Base-by-base conservation (phyloP, 371 early-diverging fungal genomes). In the Mucor lusitanicus region DNA sequence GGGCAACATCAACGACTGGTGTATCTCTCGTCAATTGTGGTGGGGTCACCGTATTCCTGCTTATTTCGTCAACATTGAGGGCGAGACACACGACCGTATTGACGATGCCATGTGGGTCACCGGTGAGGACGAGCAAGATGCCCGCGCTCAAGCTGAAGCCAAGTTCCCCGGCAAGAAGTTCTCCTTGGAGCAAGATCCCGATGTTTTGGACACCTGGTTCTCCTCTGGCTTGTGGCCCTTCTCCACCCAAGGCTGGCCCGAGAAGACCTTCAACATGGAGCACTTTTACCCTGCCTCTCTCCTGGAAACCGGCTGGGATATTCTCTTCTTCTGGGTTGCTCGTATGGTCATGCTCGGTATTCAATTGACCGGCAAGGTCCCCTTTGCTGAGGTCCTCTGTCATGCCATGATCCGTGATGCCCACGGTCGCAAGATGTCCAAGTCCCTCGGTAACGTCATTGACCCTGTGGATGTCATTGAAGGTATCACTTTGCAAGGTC, bases 191-290 rank as follows among this genome's bases (percentile, higher is more conserved):
- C 80, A 80, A 85, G 99, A 99, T 81, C 94, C 92, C 25, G 99
- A 99, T 87, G 99, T 99, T 3, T 82, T 99, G 44, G 99, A 99
- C 78, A 99, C 99, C 7, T 99, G 99, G 99, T 99, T 99, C 85
- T 98, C 99, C 30, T 95, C 99, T 59, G 99, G 95, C 25, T 87
- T 99, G 69, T 99, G 99, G 99, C 99, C 99, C 19, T 99, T 99
- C 87, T 93, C 99, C 3, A 92, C 93, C 66, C 83, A 98, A 74
- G 99, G 99, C 21, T 99, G 99, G 99, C 97, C 98, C 25, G 83
- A 93, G 63, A 78, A 83, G 82, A 97, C 97, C 9, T 79, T 79
- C 1, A 98, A 99, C 81, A 77, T 95, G 61, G 75, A 88, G 55
- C 86, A 83, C 55, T 99, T 93, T 84, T 99, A 96, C 75, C 99